Base-by-base conservation (phyloP, 2,329 filamentous ascomycete species). In the Cadophora sp. region DNA sequence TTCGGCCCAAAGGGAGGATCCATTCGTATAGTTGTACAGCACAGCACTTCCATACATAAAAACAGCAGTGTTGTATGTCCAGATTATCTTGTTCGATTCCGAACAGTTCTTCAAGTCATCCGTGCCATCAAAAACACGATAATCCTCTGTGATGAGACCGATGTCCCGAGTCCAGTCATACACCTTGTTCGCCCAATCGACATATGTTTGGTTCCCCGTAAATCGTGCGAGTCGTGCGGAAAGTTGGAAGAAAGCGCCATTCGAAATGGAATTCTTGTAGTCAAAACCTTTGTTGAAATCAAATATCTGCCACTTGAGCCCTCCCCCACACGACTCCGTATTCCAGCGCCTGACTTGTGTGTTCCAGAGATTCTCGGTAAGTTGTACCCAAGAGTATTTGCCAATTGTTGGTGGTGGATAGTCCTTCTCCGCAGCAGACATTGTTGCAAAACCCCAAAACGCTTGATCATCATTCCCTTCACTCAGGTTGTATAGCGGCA, bases 231-330 rank as follows among this genome's bases (percentile, higher is more conserved):
- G 83, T 20, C 92, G 89, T 0, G 93, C 91, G 4, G 90, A 89
- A 14, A 97, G 83, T 74, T 94, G 90, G 78, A 96, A 94, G 76
- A 96, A 88, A n/a, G 89, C 89, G 50, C 91, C 92, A 77, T 96
- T 96, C 68, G 89, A 89, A 72, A 94, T 87, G 18, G 89, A 85
- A 80, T 95, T 95, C 80, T 94, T 96, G 85, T 96, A 96, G 74
- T 88, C 84, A 77, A 94, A 89, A 16, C 93, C 93, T 69, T 88
- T 88, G 76, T 96, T 95, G 73, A 85, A 87, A 1, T 85, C 80
- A 77, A 90, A 94, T 72, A 97, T 93, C 81, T 97, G 93, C 92
- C 92, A 95, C 65, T 87, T 83, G 56, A 96, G 80, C 4, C 93
- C 93, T 68, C 93, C 93, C 30, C 83, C 83, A 74, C 93, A 96